Conservation (phyloP, 768 basidiomycete species). For the Amanita muscaria region DNA sequence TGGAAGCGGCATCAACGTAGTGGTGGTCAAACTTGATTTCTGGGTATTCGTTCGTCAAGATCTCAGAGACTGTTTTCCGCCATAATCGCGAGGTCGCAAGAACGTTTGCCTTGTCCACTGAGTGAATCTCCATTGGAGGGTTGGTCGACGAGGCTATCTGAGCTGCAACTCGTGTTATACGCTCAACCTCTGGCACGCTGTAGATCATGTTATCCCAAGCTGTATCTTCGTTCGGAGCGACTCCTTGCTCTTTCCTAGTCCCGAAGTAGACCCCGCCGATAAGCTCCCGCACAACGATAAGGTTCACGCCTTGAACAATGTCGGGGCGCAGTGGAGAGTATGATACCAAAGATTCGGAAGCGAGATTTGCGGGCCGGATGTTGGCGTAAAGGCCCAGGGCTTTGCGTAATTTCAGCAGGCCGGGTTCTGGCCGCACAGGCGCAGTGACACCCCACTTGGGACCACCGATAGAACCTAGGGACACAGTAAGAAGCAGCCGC, state of each 20-base stretch:
- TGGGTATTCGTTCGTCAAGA: conserved; percentile 78
- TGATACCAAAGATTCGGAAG: conserved; percentile 79
- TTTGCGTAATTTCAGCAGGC: conserved; percentile 84
- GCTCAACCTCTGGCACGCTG: conserved; percentile 82
- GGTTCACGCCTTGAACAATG: conserved; percentile 75
- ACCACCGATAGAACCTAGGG: conserved; percentile 88
- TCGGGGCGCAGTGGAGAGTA: conserved; percentile 86
- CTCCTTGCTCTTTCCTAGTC: conserved; percentile 78
- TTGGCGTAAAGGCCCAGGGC: conserved; percentile 94
- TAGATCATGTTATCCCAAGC: conserved; percentile 95
- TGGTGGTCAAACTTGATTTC: conserved; percentile 83
- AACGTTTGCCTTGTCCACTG: conserved; percentile 98
- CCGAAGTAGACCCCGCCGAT: conserved; percentile 98
- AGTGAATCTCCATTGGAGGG: conserved; percentile 85
- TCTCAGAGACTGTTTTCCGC: conserved; percentile 88
- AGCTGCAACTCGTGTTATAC: conserved; percentile 93
- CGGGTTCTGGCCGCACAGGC: conserved; percentile 87
- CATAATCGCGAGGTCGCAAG: conserved; percentile 91
- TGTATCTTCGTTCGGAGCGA: conserved; percentile 48
- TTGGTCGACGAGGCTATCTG: conserved; percentile 77
- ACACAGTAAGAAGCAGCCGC: conserved; percentile 1
- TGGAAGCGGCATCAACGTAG: conserved; percentile 92
- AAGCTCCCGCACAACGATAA: conserved; percentile 93
- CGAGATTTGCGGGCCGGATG: conserved; percentile 94
- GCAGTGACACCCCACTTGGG: conserved; percentile 95